These are phyloP conservation scores for Ceratobasidium sp. DNA, from an alignment of 1,284 basidiomycete species.

Conservation along the genomic window DNA sequence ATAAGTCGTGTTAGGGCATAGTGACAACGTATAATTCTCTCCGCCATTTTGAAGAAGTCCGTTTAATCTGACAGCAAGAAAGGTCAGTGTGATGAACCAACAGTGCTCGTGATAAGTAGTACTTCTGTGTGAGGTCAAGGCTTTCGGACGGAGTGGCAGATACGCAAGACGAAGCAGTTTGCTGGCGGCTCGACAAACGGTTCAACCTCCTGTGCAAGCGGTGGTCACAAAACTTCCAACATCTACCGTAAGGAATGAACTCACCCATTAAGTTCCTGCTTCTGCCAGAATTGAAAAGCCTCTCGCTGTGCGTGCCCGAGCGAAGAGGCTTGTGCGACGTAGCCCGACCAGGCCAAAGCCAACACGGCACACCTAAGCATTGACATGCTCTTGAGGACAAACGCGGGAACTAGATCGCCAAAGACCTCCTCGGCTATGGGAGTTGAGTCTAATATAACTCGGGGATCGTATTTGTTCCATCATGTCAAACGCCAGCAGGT, in stretches of 20 bases:
- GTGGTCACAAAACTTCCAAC: not conserved
- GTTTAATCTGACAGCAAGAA: conserved; percentile 3
- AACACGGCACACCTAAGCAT: not conserved
- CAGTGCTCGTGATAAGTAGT: no score
- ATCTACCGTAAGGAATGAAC: not conserved
- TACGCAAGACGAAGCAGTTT: conserved; percentile 2
- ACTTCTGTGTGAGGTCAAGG: conserved; percentile 29
- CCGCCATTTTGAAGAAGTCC: not conserved
- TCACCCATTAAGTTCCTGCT: conserved; percentile 15
- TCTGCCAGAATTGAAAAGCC: conserved; percentile 21
- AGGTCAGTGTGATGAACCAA: no score
- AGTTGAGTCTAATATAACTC: not conserved
- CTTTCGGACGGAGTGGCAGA: conserved; percentile 17
- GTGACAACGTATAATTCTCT: conserved; percentile 68
- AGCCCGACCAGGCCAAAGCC: not conserved
- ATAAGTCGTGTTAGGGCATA: conserved; percentile 74
- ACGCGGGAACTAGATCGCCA: not conserved
- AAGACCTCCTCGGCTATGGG: not conserved
- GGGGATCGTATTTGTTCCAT: conserved; percentile 20
- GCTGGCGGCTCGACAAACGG: conserved; percentile 10
- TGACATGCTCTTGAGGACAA: not conserved
- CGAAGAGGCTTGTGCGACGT: conserved; percentile 8
- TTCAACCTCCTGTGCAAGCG: no score
- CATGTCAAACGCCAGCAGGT: conserved; percentile 11
- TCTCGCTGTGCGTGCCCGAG: conserved; percentile 27